Evolutionary conservation across 495 filamentous ascomycete genomes (phyloP), one percentile per base, ranked within the genome.

Genomic region (Parachaetomium inaequale): DNA sequence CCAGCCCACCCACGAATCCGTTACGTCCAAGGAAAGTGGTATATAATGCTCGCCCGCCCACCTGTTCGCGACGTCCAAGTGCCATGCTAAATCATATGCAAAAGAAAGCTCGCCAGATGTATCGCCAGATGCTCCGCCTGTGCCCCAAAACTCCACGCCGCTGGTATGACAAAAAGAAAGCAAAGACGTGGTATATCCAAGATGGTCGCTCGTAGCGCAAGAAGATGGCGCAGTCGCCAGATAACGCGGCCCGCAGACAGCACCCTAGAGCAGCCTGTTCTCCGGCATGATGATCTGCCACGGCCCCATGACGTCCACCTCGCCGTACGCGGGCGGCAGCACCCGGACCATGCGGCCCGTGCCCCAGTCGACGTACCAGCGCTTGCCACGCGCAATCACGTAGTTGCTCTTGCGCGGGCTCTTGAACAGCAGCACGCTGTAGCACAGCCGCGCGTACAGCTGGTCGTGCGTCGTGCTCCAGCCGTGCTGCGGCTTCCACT

Each of bases 391-490:
- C 38, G 70, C 66, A 46, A 82, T 75, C 28, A 82, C 67, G 21
- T 80, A 70, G 62, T 80, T 76, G 59, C 64, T 75, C 63, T 79
- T 79, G 17, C 79, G 65, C n/a, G 78, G 79, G 31, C 69, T 70
- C 55, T 74, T 72, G 64, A 72, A 70, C 12, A 77, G 68, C 14
- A 85, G 72, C 19, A 80, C 76, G 6, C 79, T 70, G 72, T 83
- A 82, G 64, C 82, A 85, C 3, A 82, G 69, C 51, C 76, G 78
- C 17, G 81, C 81, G 61, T 83, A 85, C 15, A 80, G 68, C 61
- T 81, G 72, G 66, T 84, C 80, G 65, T 82, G 80, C 46, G 77
- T 77, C 17, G 65, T 61, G 12, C 78, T 79, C 75, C 78, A 76
- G 19, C 65, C 66, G 59, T 78, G 78, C 19, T 66, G 68, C 3